Conservation (phyloP, 176 grass and related monocot species). For the Eragrostis nindensis region DNA sequence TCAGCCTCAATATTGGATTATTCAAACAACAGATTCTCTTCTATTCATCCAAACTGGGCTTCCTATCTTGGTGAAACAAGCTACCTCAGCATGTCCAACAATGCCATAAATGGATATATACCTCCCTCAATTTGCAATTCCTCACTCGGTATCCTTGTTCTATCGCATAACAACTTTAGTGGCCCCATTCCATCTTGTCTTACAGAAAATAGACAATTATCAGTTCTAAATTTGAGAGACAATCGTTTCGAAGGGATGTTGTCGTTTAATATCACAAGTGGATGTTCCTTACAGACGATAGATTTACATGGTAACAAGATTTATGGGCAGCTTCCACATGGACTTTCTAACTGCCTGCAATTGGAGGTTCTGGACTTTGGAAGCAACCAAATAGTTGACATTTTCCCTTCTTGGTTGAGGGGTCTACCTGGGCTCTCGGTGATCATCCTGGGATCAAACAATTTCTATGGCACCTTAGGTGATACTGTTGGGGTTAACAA, state of each 20-base stretch:
- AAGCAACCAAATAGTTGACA: slow-evolving; percentile 9
- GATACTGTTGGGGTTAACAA: background rate
- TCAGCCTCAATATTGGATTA: background rate
- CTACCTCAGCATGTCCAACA: slow-evolving; percentile 17
- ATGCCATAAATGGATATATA: slow-evolving; percentile 24
- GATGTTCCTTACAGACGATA: background rate
- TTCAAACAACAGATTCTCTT: background rate
- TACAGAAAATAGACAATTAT: background rate
- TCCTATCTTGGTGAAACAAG: rapidly evolving
- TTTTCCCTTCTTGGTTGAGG: slow-evolving; percentile 33
- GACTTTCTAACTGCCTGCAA: background rate
- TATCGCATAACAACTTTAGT: slow-evolving; percentile 43
- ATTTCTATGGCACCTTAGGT: slow-evolving; percentile 9
- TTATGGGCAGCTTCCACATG: background rate
- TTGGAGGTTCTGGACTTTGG: slow-evolving; percentile 39
- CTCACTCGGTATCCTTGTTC: background rate
- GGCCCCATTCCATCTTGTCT: slow-evolving; percentile 27
- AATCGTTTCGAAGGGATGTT: slow-evolving; percentile 41
- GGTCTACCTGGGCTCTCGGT: background rate
- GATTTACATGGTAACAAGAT: slow-evolving; percentile 45
- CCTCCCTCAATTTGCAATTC: slow-evolving; percentile 21
- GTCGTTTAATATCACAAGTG: background rate
- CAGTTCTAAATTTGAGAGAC: background rate
- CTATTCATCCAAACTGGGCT: background rate
- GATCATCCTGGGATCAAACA: slow-evolving; percentile 25